Evolutionary conservation across 805 yeast genomes (phyloP).

Genomic region (Yarrowia phangngaensis): DNA sequence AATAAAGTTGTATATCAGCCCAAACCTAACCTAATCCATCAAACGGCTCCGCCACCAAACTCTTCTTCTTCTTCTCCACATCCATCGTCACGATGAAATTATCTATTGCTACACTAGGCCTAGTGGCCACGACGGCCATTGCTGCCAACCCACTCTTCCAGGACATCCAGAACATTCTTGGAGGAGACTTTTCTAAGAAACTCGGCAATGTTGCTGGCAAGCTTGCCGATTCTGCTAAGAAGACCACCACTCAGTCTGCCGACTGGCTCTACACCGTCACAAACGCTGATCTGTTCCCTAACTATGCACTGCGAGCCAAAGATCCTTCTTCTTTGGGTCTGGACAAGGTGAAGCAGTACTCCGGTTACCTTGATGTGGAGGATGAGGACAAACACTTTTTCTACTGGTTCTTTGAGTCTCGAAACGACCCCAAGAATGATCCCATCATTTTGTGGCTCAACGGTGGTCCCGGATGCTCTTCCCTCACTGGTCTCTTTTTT

Average conservation of each 20-base stretch:
- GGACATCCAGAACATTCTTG: constrained; percentile 19
- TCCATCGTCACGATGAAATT: constrained; percentile 1
- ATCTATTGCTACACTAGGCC: constrained; percentile 14
- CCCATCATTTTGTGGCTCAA: constrained; percentile 88
- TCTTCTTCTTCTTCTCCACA: constrained; percentile 3
- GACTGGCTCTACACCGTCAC: constrained; percentile 44
- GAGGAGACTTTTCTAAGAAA: constrained; percentile 20
- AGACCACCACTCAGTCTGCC: constrained; percentile 2
- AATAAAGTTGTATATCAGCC: too few relatives aligned
- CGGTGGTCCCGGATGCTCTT: constrained; percentile 98
- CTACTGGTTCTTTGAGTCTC: constrained; percentile 85
- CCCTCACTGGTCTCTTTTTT: constrained; percentile 84
- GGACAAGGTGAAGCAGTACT: constrained; percentile 74
- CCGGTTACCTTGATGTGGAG: constrained; percentile 71
- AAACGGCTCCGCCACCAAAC: constrained; percentile 14
- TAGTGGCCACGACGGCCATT: constrained; percentile 14
- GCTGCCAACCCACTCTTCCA: constrained; percentile 23
- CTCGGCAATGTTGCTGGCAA: constrained; percentile 19
- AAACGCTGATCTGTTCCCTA: constrained; percentile 46
- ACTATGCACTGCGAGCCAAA: constrained; percentile 59
- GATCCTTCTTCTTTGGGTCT: constrained; percentile 66
- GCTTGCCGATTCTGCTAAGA: constrained; percentile 1
- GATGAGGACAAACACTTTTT: constrained; percentile 90
- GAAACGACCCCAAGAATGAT: constrained; percentile 77
- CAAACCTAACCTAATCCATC: too few relatives aligned